Percentiles rank a stretch among this genome's conserved stretches.
These are phyloP conservation scores for Pseudoneurospora amorphoporcata DNA, from an alignment of 495 filamentous ascomycete species.

Conservation along the genomic window DNA sequence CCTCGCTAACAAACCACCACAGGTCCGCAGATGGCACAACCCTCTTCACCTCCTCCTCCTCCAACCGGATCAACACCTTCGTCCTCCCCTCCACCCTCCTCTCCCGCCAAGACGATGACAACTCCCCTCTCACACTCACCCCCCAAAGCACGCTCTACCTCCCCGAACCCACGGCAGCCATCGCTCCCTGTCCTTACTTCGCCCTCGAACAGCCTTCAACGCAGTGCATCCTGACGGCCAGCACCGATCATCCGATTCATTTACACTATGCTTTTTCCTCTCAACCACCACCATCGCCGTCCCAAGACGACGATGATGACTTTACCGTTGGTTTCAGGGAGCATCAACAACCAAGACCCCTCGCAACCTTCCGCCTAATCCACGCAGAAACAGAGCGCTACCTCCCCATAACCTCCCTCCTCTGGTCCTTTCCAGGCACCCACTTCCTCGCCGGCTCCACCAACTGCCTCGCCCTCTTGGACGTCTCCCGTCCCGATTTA, in stretches of 20 bases:
- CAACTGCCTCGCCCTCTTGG: slow-evolving; percentile 67
- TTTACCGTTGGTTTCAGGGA: neutral
- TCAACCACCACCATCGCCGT: neutral
- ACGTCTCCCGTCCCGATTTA: slow-evolving; percentile 54
- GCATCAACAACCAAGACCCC: slow-evolving; percentile 24
- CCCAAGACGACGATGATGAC: neutral
- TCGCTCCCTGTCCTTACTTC: slow-evolving; percentile 65
- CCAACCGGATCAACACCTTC: slow-evolving; percentile 59
- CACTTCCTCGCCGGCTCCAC: slow-evolving; percentile 65
- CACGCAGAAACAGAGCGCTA: slow-evolving; percentile 69
- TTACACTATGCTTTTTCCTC: slow-evolving; percentile 39
- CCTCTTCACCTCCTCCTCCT: slow-evolving; percentile 61
- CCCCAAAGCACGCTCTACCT: slow-evolving; percentile 52
- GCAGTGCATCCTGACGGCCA: slow-evolving; percentile 56
- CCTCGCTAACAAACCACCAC: slow-evolving; percentile 3
- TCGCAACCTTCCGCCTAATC: slow-evolving; percentile 60
- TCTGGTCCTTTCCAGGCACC: slow-evolving; percentile 51
- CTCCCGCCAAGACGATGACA: slow-evolving; percentile 28
- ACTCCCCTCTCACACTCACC: slow-evolving; percentile 35
- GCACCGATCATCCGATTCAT: slow-evolving; percentile 64
- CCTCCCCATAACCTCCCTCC: slow-evolving; percentile 62
- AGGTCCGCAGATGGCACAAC: slow-evolving; percentile 73
- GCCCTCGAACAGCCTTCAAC: slow-evolving; percentile 53
- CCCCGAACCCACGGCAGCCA: slow-evolving; percentile 60
- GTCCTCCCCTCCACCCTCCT: slow-evolving; percentile 67